Evolutionary conservation across 768 basidiomycete species (phyloP).

Genomic region (Trametes elegans): DNA sequence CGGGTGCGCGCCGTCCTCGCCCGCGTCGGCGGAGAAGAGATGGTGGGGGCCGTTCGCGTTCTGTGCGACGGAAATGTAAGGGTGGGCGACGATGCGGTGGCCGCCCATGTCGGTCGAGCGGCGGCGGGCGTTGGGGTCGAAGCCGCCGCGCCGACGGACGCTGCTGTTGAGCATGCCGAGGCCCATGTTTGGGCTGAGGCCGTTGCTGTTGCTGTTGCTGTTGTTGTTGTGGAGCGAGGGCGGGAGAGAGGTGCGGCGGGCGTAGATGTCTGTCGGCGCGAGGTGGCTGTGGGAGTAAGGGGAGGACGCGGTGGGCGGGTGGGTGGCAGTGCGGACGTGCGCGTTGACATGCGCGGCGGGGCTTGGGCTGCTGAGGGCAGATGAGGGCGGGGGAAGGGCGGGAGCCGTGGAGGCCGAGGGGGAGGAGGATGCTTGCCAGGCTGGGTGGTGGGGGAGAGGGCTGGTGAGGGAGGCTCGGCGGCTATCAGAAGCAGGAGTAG

Average conservation of each 20-base stretch:
- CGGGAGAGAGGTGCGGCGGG: conserved; percentile 19
- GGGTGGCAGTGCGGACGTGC: conserved; percentile 13
- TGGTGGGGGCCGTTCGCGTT: conserved; percentile 19
- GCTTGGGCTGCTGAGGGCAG: conserved; percentile 2
- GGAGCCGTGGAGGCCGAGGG: conserved; percentile 8
- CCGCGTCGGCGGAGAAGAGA: neutral
- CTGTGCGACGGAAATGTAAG: conserved; percentile 27
- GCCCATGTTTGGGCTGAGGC: neutral
- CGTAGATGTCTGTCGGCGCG: conserved; percentile 18
- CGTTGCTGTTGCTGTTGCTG: neutral
- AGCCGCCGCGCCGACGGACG: conserved; percentile 13
- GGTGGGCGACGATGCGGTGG: conserved; percentile 23
- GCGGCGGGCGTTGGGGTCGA: conserved; percentile 23
- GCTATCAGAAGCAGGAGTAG: conserved; percentile 3
- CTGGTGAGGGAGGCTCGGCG: conserved; percentile 13
- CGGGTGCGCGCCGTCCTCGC: neutral
- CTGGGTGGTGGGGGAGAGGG: no score
- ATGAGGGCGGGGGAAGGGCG: conserved; percentile 1
- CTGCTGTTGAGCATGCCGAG: neutral
- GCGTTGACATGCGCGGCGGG: conserved; percentile 5
- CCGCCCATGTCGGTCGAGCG: conserved; percentile 22
- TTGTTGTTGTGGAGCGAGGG: conserved; percentile 5
- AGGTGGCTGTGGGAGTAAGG: conserved; percentile 13
- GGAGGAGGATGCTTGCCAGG: neutral
- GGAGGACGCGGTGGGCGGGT: conserved; percentile 9